Base-by-base conservation (phyloP, 805 yeast genomes). In the Brettanomyces naardenensis region DNA sequence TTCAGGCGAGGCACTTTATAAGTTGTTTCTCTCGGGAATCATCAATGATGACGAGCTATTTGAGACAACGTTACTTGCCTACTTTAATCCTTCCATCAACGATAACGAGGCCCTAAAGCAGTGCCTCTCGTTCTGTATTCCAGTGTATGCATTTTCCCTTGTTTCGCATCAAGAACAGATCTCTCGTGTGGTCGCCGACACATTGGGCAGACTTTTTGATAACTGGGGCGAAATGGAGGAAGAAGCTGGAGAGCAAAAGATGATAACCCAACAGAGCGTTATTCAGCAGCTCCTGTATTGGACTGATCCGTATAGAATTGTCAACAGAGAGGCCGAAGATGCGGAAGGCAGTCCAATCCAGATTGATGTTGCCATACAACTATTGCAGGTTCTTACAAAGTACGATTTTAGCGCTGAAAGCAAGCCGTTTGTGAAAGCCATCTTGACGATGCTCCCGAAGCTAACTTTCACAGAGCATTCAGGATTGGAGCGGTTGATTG, bases 1-100 rank as follows among this genome's bases (percentile, higher is more conserved):
- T 1, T 82, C 90, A 7, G 95, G 90, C 0, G 95, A 86, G 51
- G 94, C 95, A 0, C 62, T 89, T 19, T 84, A 89, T 51, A 89
- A 90, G 61, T 62, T 90, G 36, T 76, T 80, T 48, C 65, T 92
- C 37, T 82, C 90, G 13, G 94, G 83, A 45, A 71, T 84, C 17
- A 68, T 88, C 39, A 71, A 67, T 5, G 88, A 82, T 51, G 79
- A 74, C 40, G 85, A 80, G 40, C 59, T 87, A 28, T 72, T 83
- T 48, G 89, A 82, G 52, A 73, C 83, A 0, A 65, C 89, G 38
- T 60, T 88, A 4, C 58, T 84, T 37, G 71, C 83, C 1, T 90
- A 87, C 51, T 89, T 85, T 61, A 78, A 81, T 37, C 88, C 92
- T 0, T 57, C 64, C 4, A 79, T 80, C 38, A 58, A 73, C 4